These are phyloP conservation scores for Coemansia sp. DNA, from an alignment of 192 early-diverging fungal genomes.

Conservation along the genomic window DNA sequence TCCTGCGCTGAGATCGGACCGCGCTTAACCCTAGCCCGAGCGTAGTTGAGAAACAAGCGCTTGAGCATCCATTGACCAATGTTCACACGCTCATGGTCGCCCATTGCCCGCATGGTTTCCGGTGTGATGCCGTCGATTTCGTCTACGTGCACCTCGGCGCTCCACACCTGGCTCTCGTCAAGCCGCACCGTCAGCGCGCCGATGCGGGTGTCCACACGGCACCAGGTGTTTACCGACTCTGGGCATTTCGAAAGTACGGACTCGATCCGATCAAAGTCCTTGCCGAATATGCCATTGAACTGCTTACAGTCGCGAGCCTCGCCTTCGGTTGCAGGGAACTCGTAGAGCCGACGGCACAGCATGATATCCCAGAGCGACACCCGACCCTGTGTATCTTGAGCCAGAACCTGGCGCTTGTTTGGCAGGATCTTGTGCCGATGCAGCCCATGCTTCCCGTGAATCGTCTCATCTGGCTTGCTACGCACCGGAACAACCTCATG, in stretches of 20 bases:
- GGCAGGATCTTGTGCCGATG: conserved; percentile 72
- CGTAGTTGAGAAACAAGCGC: conserved; percentile 45
- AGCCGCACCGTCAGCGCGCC: conserved; percentile 88
- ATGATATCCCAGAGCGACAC: conserved; percentile 94
- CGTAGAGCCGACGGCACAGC: conserved; percentile 56
- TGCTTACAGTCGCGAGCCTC: conserved; percentile 60
- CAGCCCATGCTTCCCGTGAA: conserved; percentile 62
- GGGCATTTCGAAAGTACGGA: conserved; percentile 22
- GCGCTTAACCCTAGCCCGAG: conserved; percentile 78
- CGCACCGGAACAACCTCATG: conserved; percentile 34
- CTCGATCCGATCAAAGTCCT: conserved; percentile 43
- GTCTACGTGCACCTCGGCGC: conserved; percentile 89
- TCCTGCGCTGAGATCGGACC: conserved; percentile 62
- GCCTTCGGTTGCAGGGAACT: conserved; percentile 52
- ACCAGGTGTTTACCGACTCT: conserved; percentile 92
- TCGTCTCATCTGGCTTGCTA: conserved; percentile 34
- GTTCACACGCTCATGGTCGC: conserved; percentile 43
- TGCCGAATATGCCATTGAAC: conserved; percentile 35
- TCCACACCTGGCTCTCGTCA: conserved; percentile 73
- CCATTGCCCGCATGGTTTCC: conserved; percentile 38
- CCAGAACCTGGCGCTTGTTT: conserved; percentile 81
- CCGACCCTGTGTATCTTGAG: conserved; percentile 74
- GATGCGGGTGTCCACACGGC: conserved; percentile 85
- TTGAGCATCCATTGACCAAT: conserved; percentile 57
- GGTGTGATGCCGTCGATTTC: conserved; percentile 59